These are phyloP conservation scores for Penicillium sp. DNA, from an alignment of 2,329 filamentous ascomycete genomes.

Conservation along the genomic window DNA sequence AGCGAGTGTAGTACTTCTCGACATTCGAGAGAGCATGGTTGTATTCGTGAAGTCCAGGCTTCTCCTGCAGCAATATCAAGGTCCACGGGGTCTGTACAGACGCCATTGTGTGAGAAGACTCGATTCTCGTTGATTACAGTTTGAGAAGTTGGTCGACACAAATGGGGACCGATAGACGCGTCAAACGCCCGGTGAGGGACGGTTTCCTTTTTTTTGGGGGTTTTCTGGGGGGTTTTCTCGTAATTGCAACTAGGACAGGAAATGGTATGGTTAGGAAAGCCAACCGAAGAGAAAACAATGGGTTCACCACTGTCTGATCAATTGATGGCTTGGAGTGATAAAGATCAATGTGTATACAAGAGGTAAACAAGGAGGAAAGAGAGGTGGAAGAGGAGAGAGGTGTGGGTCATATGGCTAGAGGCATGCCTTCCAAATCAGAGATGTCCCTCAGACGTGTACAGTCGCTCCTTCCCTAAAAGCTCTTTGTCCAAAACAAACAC, in stretches of 20 bases:
- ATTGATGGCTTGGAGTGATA: not conserved
- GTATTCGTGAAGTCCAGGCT: constrained; percentile 12
- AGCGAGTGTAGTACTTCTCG: constrained; percentile 10
- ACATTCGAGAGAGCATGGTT: constrained; percentile 7
- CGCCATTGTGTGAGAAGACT: not conserved
- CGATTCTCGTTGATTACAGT: not conserved
- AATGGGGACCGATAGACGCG: not conserved
- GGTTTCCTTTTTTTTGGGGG: too few relatives aligned
- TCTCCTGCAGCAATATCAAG: constrained; percentile 3
- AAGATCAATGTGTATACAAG: not conserved
- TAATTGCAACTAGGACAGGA: not conserved
- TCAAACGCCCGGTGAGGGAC: not conserved
- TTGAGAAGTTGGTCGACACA: not conserved
- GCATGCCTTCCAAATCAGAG: not conserved
- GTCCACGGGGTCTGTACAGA: constrained; percentile 4
- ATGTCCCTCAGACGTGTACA: not conserved
- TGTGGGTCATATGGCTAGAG: not conserved
- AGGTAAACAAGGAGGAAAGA: not conserved
- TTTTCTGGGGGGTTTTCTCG: not conserved
- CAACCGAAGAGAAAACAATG: not conserved
- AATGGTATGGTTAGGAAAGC: not conserved
- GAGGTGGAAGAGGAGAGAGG: not conserved
- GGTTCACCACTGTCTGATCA: not conserved
- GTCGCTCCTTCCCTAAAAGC: not conserved
- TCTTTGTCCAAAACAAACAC: not conserved